Conservation (phyloP, 441 rosid species). For the Populus trichocarpa region DNA sequence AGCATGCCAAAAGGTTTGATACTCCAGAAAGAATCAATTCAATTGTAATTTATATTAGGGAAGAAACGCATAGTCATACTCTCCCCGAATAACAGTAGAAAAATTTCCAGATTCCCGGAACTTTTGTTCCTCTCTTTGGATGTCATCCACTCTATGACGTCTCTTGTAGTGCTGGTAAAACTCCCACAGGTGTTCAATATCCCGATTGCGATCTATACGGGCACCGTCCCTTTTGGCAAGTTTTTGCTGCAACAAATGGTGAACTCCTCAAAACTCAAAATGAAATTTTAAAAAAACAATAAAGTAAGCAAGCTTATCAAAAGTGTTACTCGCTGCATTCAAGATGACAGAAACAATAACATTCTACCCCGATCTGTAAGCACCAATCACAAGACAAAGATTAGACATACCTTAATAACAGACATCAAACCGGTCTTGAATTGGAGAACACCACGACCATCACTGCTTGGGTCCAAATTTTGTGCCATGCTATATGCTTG, state of each 20-base stretch:
- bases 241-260: constrained; percentile 77
- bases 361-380: constrained; percentile 4
- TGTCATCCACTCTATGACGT: constrained; percentile 83
- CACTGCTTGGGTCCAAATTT: constrained; percentile 90
- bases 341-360: constrained; percentile 3
- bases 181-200: constrained; percentile 81
- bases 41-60: not conserved
- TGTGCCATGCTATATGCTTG: constrained; percentile 98
- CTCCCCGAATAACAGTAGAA: constrained; percentile 69
- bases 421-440: constrained; percentile 99
- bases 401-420: constrained; percentile 68
- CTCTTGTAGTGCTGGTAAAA: constrained; percentile 79
- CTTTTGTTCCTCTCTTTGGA: constrained; percentile 79
- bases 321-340: constrained; percentile 1
- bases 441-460: constrained; percentile 98
- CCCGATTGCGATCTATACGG: constrained; percentile 79
- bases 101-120: constrained; percentile 84
- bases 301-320: not conserved
- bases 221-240: constrained; percentile 85
- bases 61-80: constrained; percentile 51
- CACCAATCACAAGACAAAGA: constrained; percentile 6
- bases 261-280: constrained; percentile 22
- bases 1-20: not conserved
- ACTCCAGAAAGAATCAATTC: not conserved
- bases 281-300: not conserved